These are phyloP conservation scores for Phyllachora maydis DNA, from an alignment of 2,329 filamentous ascomycete genomes.

Conservation along the genomic window DNA sequence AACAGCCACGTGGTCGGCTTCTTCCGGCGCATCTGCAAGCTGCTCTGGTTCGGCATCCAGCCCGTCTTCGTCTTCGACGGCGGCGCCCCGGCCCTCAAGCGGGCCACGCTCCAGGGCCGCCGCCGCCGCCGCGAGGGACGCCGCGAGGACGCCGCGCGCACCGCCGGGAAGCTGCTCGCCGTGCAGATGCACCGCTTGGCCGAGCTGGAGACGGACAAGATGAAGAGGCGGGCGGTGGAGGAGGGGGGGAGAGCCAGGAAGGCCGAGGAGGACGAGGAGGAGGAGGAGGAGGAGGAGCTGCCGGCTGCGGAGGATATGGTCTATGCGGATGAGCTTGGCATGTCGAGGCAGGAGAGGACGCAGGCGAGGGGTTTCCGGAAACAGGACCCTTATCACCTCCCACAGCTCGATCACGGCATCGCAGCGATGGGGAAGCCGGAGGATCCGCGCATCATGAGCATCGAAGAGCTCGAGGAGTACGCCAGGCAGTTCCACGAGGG, in stretches of 20 bases:
- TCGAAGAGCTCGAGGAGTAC: conserved; percentile 86
- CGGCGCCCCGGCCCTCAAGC: conserved; percentile 74
- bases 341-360: conserved; percentile 56
- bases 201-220: conserved; percentile 63
- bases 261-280: conserved; percentile 19
- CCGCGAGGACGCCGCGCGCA: conserved; percentile 79
- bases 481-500: conserved; percentile 80
- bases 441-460: conserved; percentile 89
- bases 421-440: conserved; percentile 75
- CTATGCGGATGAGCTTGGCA: conserved; percentile 77
- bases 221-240: conserved; percentile 20
- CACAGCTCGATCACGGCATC: conserved; percentile 58
- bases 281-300: conserved; percentile 41
- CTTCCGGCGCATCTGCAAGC: conserved; percentile 94
- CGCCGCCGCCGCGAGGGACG: conserved; percentile 69
- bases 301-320: conserved; percentile 51
- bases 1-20: conserved; percentile 96
- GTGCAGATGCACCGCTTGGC: conserved; percentile 84
- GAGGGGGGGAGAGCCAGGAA: no score
- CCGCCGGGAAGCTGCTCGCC: conserved; percentile 76
- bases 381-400: conserved; percentile 88
- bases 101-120: conserved; percentile 67
- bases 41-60: conserved; percentile 88
- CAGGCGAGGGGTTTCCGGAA: conserved; percentile 65
- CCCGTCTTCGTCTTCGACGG: conserved; percentile 98